Evolutionary conservation across 2,329 filamentous ascomycete genomes (phyloP).

Genomic region (Penicillium sclerotigenum): DNA sequence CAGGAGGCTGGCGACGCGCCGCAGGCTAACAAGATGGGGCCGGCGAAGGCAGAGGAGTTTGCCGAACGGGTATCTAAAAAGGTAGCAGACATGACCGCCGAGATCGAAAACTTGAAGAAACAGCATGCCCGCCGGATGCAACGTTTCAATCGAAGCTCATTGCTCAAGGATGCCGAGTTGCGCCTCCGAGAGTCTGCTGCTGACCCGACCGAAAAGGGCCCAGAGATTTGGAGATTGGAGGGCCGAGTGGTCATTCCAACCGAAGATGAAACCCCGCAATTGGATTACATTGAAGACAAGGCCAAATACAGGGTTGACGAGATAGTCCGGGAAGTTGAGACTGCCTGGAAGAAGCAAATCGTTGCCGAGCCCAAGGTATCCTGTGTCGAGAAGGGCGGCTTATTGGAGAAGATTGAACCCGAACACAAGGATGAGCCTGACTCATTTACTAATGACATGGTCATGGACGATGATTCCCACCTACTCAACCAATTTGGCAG

Average conservation of each 20-base stretch:
- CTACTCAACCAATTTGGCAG: conserved; percentile 37
- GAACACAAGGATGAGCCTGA: conserved; percentile 37
- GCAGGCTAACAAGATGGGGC: conserved; percentile 62
- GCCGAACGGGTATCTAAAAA: conserved; percentile 71
- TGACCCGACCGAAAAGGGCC: conserved; percentile 51
- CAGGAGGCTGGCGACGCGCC: conserved; percentile 31
- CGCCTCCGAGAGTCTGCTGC: conserved; percentile 67
- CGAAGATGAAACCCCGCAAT: conserved; percentile 37
- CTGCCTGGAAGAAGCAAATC: conserved; percentile 64
- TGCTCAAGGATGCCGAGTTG: conserved; percentile 71
- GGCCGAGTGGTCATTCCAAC: conserved; percentile 41
- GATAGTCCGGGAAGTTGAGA: conserved; percentile 72
- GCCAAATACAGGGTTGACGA: conserved; percentile 58
- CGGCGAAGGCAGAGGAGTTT: conserved; percentile 79
- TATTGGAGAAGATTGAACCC: conserved; percentile 54
- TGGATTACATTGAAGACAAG: conserved; percentile 42
- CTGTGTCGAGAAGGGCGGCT: conserved; percentile 74
- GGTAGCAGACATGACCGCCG: conserved; percentile 68
- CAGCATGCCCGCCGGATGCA: conserved; percentile 73
- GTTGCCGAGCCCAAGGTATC: conserved; percentile 62
- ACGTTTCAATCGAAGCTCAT: conserved; percentile 67
- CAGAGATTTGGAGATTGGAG: conserved; percentile 64
- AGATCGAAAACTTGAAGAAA: conserved; percentile 80
- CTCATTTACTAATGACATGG: conserved; percentile 30
- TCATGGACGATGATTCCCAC: conserved; percentile 34